phyloP scores from a whole-genome alignment of 1,284 basidiomycete species.

The Moniliophthora roreri region DNA sequence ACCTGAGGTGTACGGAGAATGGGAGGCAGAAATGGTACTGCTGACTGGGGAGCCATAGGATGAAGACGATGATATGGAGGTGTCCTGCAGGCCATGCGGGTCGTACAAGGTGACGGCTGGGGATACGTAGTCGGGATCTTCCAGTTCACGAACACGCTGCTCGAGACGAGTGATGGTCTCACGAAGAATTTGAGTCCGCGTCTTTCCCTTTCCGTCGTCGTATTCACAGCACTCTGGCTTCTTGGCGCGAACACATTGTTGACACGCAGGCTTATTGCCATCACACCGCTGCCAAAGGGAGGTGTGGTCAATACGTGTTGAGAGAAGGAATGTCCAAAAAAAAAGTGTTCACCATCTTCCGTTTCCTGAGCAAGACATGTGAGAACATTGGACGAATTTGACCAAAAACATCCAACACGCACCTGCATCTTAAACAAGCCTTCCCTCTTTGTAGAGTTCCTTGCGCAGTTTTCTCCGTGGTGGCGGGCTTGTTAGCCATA shows the following conservation, averaged over 20 bases:
- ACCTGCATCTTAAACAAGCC: slow-evolving; percentile 69
- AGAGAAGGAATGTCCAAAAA: slow-evolving; percentile 4
- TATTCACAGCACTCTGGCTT: slow-evolving; percentile 59
- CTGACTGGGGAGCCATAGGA: slow-evolving; percentile 62
- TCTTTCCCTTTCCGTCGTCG: slow-evolving; percentile 66
- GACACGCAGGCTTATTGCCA: slow-evolving; percentile 57
- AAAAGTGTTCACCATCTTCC: slow-evolving; percentile 64
- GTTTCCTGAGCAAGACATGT: slow-evolving; percentile 43
- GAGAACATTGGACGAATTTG: slow-evolving; percentile 1
- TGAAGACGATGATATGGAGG: slow-evolving; percentile 62
- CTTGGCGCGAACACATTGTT: slow-evolving; percentile 61
- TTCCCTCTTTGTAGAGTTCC: slow-evolving; percentile 56
- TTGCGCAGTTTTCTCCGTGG: slow-evolving; percentile 31
- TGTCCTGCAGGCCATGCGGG: slow-evolving; percentile 37
- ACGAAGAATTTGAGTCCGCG: slow-evolving; percentile 58
- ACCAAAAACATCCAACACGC: slow-evolving; percentile 21
- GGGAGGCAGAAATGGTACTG: slow-evolving; percentile 55
- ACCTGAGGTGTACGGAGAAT: slow-evolving; percentile 65
- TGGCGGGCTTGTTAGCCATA: slow-evolving; percentile 46
- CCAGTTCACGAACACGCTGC: slow-evolving; percentile 55
- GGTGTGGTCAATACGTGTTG: slow-evolving; percentile 15
- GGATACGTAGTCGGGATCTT: slow-evolving; percentile 57
- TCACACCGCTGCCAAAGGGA: slow-evolving; percentile 49
- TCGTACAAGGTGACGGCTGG: slow-evolving; percentile 52
- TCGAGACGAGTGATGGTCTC: slow-evolving; percentile 59